Conservation (phyloP, 1,139 yeast genomes). For the Protomyces arabidopsidicola region DNA sequence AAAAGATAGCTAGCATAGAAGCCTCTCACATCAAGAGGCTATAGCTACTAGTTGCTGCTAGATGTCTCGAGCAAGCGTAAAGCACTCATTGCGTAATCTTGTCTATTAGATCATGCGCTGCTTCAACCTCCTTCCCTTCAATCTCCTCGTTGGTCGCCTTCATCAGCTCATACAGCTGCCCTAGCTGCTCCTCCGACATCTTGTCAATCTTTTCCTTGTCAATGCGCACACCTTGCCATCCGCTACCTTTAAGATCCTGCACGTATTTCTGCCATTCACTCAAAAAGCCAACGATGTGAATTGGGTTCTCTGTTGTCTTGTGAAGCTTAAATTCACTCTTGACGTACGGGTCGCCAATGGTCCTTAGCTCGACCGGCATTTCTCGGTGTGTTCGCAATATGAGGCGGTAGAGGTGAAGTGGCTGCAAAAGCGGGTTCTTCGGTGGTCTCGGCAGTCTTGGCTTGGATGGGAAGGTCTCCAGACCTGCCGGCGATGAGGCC, state of each 20-base stretch:
- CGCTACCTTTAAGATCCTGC: slow-evolving; percentile 13
- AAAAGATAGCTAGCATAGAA: background rate
- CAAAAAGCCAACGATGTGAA: slow-evolving; percentile 87
- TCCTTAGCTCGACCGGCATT: slow-evolving; percentile 64
- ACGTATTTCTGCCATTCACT: slow-evolving; percentile 75
- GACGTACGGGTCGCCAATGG: slow-evolving; percentile 84
- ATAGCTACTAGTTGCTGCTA: background rate
- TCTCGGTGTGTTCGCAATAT: slow-evolving; percentile 73
- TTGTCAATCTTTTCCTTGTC: slow-evolving; percentile 23
- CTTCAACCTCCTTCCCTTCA: slow-evolving; percentile 16
- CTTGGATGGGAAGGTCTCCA: slow-evolving; percentile 6
- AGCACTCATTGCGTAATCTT: slow-evolving; percentile 15
- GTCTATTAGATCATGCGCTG: slow-evolving; percentile 18
- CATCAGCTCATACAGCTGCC: slow-evolving; percentile 24
- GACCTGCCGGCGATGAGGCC: background rate
- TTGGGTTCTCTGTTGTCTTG: slow-evolving; percentile 72
- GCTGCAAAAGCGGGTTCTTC: slow-evolving; percentile 55
- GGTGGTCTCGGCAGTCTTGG: slow-evolving; percentile 24
- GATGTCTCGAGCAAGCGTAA: no score
- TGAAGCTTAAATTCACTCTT: slow-evolving; percentile 89
- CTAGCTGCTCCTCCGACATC: slow-evolving; percentile 26
- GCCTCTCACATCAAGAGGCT: background rate
- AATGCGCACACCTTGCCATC: slow-evolving; percentile 19
- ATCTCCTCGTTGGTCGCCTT: slow-evolving; percentile 14
- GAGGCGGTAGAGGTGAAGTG: slow-evolving; percentile 66